These are phyloP conservation scores for Carex pumila DNA, from an alignment of 176 grass and related monocot genomes.

Conservation along the genomic window DNA sequence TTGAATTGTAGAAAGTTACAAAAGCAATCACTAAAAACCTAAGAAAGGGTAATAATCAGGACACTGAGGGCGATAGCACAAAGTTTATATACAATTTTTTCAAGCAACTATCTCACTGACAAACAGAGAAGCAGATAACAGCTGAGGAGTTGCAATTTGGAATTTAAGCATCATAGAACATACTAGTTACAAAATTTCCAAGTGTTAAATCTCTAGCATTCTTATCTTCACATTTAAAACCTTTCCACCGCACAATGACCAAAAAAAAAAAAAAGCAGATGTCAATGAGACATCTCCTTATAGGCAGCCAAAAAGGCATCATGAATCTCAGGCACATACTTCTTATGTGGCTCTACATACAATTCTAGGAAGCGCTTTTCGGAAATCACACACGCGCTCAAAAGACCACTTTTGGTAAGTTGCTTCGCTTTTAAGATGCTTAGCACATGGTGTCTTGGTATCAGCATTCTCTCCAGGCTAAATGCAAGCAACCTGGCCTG, in stretches of 20 bases:
- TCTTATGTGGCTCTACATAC: not conserved
- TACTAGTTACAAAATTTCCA: not conserved
- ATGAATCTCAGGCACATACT: not conserved
- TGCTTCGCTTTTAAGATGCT: not conserved
- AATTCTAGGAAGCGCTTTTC: not conserved
- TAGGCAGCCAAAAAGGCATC: not conserved
- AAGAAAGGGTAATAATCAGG: not conserved
- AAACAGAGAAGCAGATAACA: not conserved
- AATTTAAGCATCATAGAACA: not conserved
- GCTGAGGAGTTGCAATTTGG: not conserved
- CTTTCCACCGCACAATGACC: not conserved
- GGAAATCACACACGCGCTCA: not conserved
- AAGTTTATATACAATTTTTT: not conserved
- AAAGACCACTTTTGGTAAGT: not conserved
- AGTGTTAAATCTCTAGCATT: not conserved
- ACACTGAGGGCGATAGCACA: not conserved
- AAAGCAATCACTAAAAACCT: not conserved
- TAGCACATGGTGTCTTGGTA: constrained; percentile 5
- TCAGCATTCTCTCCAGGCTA: not conserved
- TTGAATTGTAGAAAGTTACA: not conserved
- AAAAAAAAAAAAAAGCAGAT: not conserved
- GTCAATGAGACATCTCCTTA: not conserved
- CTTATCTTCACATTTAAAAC: not conserved
- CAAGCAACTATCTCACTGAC: not conserved
- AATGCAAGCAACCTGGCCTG: not conserved